Conservation (phyloP, 129 eudicot species). For the Erigeron canadensis region DNA sequence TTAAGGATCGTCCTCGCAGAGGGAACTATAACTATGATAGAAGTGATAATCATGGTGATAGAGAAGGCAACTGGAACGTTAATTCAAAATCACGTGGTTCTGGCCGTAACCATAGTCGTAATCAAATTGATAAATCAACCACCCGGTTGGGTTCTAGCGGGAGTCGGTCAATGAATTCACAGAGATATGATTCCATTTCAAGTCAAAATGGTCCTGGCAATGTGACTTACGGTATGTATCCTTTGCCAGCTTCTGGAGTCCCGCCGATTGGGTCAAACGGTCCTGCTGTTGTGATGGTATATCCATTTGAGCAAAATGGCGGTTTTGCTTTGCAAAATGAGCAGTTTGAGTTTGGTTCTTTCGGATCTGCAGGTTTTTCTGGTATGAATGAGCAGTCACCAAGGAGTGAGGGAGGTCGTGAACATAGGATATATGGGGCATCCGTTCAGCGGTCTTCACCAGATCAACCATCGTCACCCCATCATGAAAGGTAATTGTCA, state of each 20-base stretch:
- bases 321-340: constrained; percentile 53
- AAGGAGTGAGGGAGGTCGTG: constrained; percentile 45
- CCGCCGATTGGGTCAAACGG: constrained; percentile 64
- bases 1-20: too few species aligned
- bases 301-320: constrained; percentile 69
- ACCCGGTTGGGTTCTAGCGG: constrained; percentile 47
- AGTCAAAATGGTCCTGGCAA: constrained; percentile 46
- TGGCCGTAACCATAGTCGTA: constrained; percentile 58
- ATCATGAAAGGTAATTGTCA: constrained; percentile 56
- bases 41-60: constrained; percentile 63
- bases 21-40: constrained; percentile 72
- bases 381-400: constrained; percentile 51
- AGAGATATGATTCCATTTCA: constrained; percentile 58
- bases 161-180: constrained; percentile 52
- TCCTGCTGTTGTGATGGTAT: constrained; percentile 58
- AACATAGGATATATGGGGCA: constrained; percentile 48
- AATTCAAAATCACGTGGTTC: constrained; percentile 61
- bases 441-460: constrained; percentile 62
- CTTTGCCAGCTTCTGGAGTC: constrained; percentile 53
- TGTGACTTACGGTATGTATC: constrained; percentile 64
- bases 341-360: constrained; percentile 77
- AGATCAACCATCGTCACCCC: constrained; percentile 83
- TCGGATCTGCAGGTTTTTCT: constrained; percentile 58
- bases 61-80: constrained; percentile 78
- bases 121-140: constrained; percentile 58